Conservation (phyloP, 2,329 filamentous ascomycete species). For the Diaporthe australafricana region DNA sequence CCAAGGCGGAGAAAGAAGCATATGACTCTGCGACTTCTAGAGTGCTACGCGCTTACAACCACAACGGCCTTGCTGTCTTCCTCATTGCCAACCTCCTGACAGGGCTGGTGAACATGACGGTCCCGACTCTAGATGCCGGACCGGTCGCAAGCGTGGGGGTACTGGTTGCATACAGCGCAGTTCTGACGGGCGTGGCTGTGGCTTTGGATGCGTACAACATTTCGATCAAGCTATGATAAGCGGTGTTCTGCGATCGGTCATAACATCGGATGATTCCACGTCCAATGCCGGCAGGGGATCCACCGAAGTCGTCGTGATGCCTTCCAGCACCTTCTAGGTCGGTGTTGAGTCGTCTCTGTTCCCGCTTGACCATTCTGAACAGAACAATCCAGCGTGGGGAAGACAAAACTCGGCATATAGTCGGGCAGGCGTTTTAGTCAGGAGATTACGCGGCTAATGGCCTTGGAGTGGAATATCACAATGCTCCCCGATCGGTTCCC, state of each 20-base stretch:
- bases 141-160: conserved; percentile 77
- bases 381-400: neutral
- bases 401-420: neutral
- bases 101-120: conserved; percentile 86
- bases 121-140: conserved; percentile 82
- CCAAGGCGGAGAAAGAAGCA: conserved; percentile 70
- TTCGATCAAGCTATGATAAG: conserved; percentile 74
- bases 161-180: conserved; percentile 77
- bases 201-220: conserved; percentile 73
- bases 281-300: neutral
- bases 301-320: neutral
- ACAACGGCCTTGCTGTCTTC: conserved; percentile 88
- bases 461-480: conserved; percentile 6
- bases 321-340: neutral
- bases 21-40: conserved; percentile 79
- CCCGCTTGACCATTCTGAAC: neutral
- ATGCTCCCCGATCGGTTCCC: conserved; percentile 1
- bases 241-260: neutral
- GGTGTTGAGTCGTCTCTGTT: neutral
- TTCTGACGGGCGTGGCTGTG: conserved; percentile 76
- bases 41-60: conserved; percentile 86
- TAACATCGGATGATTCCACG: neutral
- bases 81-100: conserved; percentile 90
- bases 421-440: neutral
- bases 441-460: conserved; percentile 19